Percentiles rank a stretch among this genome's conserved stretches.
Conservation (phyloP, 495 filamentous ascomycete genomes). For the Xylaria grammica region DNA sequence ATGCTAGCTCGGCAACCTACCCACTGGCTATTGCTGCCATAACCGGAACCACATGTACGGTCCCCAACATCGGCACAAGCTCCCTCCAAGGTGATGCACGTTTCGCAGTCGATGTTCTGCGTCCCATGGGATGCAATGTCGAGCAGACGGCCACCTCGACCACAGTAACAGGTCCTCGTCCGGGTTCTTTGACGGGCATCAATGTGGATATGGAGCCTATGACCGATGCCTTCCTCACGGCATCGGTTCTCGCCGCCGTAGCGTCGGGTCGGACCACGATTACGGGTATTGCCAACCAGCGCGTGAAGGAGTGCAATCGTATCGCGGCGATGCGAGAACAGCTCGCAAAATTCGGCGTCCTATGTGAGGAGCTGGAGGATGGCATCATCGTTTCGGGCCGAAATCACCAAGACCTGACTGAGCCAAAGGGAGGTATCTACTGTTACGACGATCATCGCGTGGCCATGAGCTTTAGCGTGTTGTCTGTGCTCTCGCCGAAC, state of each 20-base stretch:
- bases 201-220: slow-evolving; percentile 97
- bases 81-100: slow-evolving; percentile 95
- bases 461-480: slow-evolving; percentile 97
- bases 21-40: slow-evolving; percentile 94
- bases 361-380: slow-evolving; percentile 85
- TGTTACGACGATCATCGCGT: slow-evolving; percentile 99
- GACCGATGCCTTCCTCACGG: slow-evolving; percentile 98
- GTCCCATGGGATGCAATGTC: slow-evolving; percentile 93
- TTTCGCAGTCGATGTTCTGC: slow-evolving; percentile 89
- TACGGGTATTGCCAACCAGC: slow-evolving; percentile 95
- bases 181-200: slow-evolving; percentile 72
- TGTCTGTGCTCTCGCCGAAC: slow-evolving; percentile 75
- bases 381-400: slow-evolving; percentile 85
- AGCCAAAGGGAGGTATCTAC: slow-evolving; percentile 72
- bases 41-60: slow-evolving; percentile 89
- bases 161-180: slow-evolving; percentile 86
- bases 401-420: slow-evolving; percentile 61
- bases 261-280: slow-evolving; percentile 87
- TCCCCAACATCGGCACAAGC: slow-evolving; percentile 91
- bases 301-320: slow-evolving; percentile 98
- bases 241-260: slow-evolving; percentile 89
- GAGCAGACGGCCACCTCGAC: slow-evolving; percentile 84
- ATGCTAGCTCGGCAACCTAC: slow-evolving; percentile 97
- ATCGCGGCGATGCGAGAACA: slow-evolving; percentile 96
- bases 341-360: slow-evolving; percentile 93